Percentiles rank a stretch among this genome's conserved stretches.
Conservation (phyloP, 768 basidiomycete genomes). For the Leccinum aurantiacum region DNA sequence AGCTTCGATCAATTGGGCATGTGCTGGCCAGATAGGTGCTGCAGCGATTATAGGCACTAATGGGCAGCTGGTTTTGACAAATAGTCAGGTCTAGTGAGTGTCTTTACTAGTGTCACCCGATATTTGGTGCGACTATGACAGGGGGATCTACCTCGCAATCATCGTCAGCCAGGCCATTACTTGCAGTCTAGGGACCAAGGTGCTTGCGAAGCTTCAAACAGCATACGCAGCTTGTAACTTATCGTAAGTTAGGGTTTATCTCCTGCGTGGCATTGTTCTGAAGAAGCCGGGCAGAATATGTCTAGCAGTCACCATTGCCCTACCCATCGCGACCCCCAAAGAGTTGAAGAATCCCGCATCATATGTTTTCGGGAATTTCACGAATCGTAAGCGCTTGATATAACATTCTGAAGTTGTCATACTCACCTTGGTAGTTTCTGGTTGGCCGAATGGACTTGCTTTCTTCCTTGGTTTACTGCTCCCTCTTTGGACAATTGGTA, state of each 20-base stretch:
- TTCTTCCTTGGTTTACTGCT: conserved; percentile 48
- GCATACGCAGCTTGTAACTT: conserved; percentile 44
- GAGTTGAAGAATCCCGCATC: conserved; percentile 57
- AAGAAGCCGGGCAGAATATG: conserved; percentile 11
- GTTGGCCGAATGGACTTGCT: conserved; percentile 45
- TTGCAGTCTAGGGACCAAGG: conserved; percentile 61
- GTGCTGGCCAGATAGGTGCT: conserved; percentile 61
- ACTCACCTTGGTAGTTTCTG: conserved; percentile 28
- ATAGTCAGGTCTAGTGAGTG: conserved; percentile 45
- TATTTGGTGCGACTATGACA: conserved; percentile 41
- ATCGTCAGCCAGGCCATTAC: conserved; percentile 58
- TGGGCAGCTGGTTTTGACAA: conserved; percentile 35
- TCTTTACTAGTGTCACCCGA: conserved; percentile 24
- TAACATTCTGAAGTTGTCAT: background rate
- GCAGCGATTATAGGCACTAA: conserved; percentile 56
- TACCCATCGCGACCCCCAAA: conserved; percentile 61
- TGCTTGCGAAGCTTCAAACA: conserved; percentile 68
- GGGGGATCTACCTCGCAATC: conserved; percentile 62
- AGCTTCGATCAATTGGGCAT: conserved; percentile 63
- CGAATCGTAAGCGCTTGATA: conserved; percentile 43
- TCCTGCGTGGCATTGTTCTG: background rate
- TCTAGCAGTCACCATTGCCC: conserved; percentile 46
- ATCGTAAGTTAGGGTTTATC: conserved; percentile 21
- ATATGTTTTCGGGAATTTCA: conserved; percentile 60
- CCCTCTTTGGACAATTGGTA: conserved; percentile 46